phyloP scores from a whole-genome alignment of 1,284 basidiomycete genomes.

The Afroboletus lepidellus region DNA sequence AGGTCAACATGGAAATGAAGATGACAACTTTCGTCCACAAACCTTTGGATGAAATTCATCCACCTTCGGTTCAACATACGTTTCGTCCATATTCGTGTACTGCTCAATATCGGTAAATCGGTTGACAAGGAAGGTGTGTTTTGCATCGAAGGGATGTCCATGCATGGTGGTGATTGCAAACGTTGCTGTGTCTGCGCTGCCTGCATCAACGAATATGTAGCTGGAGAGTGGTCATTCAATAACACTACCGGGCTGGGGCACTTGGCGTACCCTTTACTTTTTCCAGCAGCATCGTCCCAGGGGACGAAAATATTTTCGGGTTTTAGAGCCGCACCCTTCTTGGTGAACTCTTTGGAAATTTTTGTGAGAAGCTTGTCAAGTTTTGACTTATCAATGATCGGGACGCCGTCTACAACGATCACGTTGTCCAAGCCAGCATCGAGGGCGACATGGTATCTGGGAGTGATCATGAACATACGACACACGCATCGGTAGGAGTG shows the following conservation, averaged over 20 bases:
- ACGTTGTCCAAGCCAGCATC: conserved; percentile 87
- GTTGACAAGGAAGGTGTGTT: conserved; percentile 89
- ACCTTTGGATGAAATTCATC: conserved; percentile 86
- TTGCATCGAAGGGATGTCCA: conserved; percentile 88
- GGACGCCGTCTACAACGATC: conserved; percentile 84
- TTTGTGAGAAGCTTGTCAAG: conserved; percentile 75
- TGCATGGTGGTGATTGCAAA: conserved; percentile 81
- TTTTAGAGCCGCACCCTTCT: conserved; percentile 77
- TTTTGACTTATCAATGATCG: conserved; percentile 82
- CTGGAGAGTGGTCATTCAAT: conserved; percentile 40
- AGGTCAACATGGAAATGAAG: conserved; percentile 10
- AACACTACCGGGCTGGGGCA: conserved; percentile 4
- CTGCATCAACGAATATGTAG: conserved; percentile 90
- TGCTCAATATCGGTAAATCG: conserved; percentile 92
- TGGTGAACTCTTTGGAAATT: conserved; percentile 80
- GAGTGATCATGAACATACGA: conserved; percentile 13
- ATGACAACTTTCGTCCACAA: conserved; percentile 15
- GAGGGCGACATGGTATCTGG: conserved; percentile 78
- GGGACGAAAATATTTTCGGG: conserved; percentile 78
- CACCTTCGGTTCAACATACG: conserved; percentile 76
- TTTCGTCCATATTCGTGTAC: conserved; percentile 79
- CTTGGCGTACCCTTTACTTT: conserved; percentile 79
- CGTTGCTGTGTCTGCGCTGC: conserved; percentile 77
- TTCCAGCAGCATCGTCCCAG: conserved; percentile 76
- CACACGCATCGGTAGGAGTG: conserved; percentile 8